A percentile compares a stretch with the other conserved stretches of the same genome.
phyloP scores from a whole-genome alignment of 306 rosid genomes.

The Vigna trinervia region DNA sequence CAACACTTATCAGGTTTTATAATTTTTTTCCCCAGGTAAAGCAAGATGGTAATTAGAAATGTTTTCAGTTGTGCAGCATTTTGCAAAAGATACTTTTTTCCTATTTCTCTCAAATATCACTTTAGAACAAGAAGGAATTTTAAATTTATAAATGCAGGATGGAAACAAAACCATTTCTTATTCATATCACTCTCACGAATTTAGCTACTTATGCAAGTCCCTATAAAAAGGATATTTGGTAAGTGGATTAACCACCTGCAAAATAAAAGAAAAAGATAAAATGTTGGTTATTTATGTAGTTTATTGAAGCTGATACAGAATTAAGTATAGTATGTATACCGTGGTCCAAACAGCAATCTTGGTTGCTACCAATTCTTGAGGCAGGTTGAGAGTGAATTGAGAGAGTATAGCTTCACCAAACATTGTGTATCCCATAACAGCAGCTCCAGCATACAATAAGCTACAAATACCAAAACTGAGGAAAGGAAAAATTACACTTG shows the following conservation, averaged over 20 bases:
- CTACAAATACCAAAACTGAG: conserved; percentile 79
- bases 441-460: conserved; percentile 78
- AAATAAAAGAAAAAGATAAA: conserved; percentile 38
- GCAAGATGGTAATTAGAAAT: neutral
- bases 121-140: conserved; percentile 9
- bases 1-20: neutral
- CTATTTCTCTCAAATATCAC: neutral
- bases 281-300: conserved; percentile 41
- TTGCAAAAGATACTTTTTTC: neutral
- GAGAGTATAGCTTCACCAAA: conserved; percentile 84
- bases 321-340: conserved; percentile 54
- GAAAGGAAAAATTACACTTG: conserved; percentile 28
- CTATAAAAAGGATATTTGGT: conserved; percentile 95
- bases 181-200: neutral
- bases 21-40: neutral
- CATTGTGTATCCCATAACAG: conserved; percentile 93
- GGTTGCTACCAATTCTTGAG: conserved; percentile 78
- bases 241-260: conserved; percentile 98
- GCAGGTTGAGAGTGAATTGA: conserved; percentile 96
- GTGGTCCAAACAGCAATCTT: conserved; percentile 98
- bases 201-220: neutral
- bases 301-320: conserved; percentile 21
- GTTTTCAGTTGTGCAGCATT: neutral
- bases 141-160: neutral
- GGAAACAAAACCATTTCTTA: conserved; percentile 3